phyloP scores from a whole-genome alignment of 805 yeast genomes.

The Monosporozyma aquatica region DNA sequence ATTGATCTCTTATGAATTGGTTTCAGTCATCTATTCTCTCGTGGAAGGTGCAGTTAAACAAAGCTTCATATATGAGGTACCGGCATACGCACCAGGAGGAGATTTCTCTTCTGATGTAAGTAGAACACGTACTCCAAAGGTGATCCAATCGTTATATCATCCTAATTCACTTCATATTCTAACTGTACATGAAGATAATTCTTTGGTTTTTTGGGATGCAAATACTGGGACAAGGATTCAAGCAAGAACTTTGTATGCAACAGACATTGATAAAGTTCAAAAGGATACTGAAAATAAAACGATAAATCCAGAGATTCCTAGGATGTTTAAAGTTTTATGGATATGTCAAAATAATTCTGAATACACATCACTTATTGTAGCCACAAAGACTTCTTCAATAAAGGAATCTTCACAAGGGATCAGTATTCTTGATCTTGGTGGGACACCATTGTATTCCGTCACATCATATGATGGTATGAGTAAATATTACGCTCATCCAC shows the following conservation, averaged over 20 bases:
- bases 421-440: slow-evolving; percentile 64
- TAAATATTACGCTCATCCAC: slow-evolving; percentile 56
- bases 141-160: slow-evolving; percentile 62
- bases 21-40: slow-evolving; percentile 63
- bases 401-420: slow-evolving; percentile 36
- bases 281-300: slow-evolving; percentile 14
- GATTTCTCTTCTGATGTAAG: slow-evolving; percentile 31
- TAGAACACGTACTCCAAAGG: slow-evolving; percentile 34
- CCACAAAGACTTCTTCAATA: slow-evolving; percentile 48
- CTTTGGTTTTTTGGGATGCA: slow-evolving; percentile 90
- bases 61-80: slow-evolving; percentile 50
- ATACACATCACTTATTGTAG: slow-evolving; percentile 59
- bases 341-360: slow-evolving; percentile 73
- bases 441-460: slow-evolving; percentile 66
- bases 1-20: slow-evolving; percentile 60
- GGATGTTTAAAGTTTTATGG: slow-evolving; percentile 60
- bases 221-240: slow-evolving; percentile 62
- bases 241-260: slow-evolving; percentile 64
- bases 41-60: slow-evolving; percentile 49
- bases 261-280: slow-evolving; percentile 49
- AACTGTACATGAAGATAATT: slow-evolving; percentile 73
- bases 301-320: slow-evolving; percentile 19
- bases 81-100: slow-evolving; percentile 67
- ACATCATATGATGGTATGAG: slow-evolving; percentile 82
- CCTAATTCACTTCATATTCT: slow-evolving; percentile 86